phyloP scores from a whole-genome alignment of 495 filamentous ascomycete species.

The Penicillium paxilli region DNA sequence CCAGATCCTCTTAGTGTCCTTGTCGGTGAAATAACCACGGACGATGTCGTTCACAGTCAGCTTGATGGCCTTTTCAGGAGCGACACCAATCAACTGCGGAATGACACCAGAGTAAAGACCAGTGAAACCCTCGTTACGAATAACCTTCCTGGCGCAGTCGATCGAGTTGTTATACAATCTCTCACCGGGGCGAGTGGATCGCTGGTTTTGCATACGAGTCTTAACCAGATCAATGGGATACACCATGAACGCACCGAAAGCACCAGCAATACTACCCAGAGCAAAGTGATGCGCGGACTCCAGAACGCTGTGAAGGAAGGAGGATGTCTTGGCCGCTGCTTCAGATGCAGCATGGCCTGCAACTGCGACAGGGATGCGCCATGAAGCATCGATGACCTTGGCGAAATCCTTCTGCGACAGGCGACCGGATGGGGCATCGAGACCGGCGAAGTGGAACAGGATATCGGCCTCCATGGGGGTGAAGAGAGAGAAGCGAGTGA shows the following conservation, averaged over 20 bases:
- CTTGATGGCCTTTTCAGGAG: constrained; percentile 98
- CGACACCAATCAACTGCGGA: constrained; percentile 93
- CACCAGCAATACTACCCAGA: constrained; percentile 86
- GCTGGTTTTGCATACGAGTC: constrained; percentile 98
- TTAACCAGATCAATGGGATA: constrained; percentile 99
- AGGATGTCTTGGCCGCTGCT: constrained; percentile 50
- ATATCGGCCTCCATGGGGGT: constrained; percentile 99
- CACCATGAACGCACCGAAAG: constrained; percentile 98
- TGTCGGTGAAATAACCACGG: constrained; percentile 71
- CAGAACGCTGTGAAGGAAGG: constrained; percentile 59
- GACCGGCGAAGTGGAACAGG: constrained; percentile 94
- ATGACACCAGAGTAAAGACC: constrained; percentile 93
- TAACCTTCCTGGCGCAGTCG: constrained; percentile 89
- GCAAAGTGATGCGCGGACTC: constrained; percentile 88
- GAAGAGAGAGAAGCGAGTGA: constrained; percentile 90
- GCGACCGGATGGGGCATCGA: constrained; percentile 83
- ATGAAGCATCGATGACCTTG: constrained; percentile 91
- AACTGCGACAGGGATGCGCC: constrained; percentile 62
- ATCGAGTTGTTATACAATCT: constrained; percentile 93
- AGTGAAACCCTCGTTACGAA: constrained; percentile 84
- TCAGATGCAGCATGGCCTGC: constrained; percentile 42
- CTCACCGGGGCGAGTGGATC: constrained; percentile 76
- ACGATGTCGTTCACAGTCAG: constrained; percentile 96
- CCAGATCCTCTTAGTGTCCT: constrained; percentile 73
- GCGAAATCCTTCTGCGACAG: constrained; percentile 84